These are phyloP conservation scores for Cladosporium sp. DNA, from an alignment of 2,329 filamentous ascomycete species.

Conservation along the genomic window DNA sequence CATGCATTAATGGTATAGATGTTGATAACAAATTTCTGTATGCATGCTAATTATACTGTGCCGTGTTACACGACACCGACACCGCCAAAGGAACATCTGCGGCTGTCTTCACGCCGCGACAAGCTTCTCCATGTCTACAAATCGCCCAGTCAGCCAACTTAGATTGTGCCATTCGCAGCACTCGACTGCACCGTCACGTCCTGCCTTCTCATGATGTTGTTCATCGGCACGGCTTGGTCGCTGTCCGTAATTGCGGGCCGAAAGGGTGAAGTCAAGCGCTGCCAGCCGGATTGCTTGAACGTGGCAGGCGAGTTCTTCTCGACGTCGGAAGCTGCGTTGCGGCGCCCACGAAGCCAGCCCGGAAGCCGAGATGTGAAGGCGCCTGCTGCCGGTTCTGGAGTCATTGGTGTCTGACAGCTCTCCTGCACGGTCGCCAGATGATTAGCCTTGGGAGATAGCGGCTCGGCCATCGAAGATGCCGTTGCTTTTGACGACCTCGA, in stretches of 20 bases:
- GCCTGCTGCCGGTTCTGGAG: neutral
- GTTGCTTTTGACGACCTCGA: slow-evolving; percentile 13
- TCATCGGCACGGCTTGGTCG: slow-evolving; percentile 16
- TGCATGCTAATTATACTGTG: neutral
- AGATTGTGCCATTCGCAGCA: neutral
- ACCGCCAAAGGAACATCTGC: no score
- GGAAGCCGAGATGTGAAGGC: neutral
- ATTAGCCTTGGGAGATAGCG: slow-evolving; percentile 18
- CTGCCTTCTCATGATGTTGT: slow-evolving; percentile 7
- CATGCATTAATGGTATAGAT: neutral
- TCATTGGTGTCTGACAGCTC: neutral
- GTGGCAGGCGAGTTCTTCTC: slow-evolving; percentile 10
- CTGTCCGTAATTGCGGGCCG: slow-evolving; percentile 3
- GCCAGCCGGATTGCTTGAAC: slow-evolving; percentile 13
- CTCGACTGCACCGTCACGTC: neutral
- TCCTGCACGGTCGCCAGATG: slow-evolving; percentile 23
- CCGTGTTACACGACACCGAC: no score
- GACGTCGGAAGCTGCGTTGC: neutral
- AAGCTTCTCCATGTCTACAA: no score
- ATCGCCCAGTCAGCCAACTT: neutral
- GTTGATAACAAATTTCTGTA: neutral
- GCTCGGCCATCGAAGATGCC: slow-evolving; percentile 13
- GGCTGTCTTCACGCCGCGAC: no score
- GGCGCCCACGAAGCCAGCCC: neutral
- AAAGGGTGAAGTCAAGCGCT: slow-evolving; percentile 1